These are phyloP conservation scores for Herpotrichia juniperi DNA, from an alignment of 2,329 filamentous ascomycete genomes.

Conservation along the genomic window DNA sequence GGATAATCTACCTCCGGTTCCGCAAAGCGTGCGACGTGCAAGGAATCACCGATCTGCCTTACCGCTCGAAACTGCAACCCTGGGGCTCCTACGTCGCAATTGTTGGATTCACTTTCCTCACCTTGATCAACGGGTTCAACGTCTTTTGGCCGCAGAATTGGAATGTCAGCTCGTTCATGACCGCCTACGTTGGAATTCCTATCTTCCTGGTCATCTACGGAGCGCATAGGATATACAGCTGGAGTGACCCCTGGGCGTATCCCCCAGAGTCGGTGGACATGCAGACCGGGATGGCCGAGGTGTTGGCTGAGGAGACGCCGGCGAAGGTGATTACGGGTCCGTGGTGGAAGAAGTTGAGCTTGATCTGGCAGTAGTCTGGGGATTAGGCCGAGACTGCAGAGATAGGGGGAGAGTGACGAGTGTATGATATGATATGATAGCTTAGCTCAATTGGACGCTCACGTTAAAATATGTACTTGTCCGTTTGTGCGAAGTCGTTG, in stretches of 20 bases:
- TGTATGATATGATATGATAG: no score
- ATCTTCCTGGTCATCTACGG: constrained; percentile 64
- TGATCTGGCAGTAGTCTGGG: constrained; percentile 28
- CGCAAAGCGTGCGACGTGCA: constrained; percentile 62
- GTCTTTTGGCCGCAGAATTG: constrained; percentile 73
- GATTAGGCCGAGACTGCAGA: no score
- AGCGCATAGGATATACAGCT: constrained; percentile 55
- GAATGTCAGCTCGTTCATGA: constrained; percentile 68
- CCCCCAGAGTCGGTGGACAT: constrained; percentile 59
- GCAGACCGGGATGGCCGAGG: constrained; percentile 47
- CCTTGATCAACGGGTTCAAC: constrained; percentile 76
- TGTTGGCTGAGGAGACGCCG: constrained; percentile 42
- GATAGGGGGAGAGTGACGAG: no score
- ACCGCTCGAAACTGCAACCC: constrained; percentile 62
- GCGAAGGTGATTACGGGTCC: constrained; percentile 23
- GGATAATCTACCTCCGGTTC: constrained; percentile 66
- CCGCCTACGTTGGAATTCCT: constrained; percentile 69
- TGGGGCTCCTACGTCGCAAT: constrained; percentile 70
- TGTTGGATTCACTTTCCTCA: constrained; percentile 64
- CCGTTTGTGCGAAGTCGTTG: no score
- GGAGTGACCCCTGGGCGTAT: constrained; percentile 59
- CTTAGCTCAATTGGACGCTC: no score
- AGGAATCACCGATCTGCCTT: constrained; percentile 60
- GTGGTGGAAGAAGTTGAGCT: constrained; percentile 33
- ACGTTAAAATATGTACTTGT: no score